Evolutionary conservation across 139 green algal genomes (phyloP), one percentile per base, ranked within the genome.

Genomic region (Nannochloris sp.): DNA sequence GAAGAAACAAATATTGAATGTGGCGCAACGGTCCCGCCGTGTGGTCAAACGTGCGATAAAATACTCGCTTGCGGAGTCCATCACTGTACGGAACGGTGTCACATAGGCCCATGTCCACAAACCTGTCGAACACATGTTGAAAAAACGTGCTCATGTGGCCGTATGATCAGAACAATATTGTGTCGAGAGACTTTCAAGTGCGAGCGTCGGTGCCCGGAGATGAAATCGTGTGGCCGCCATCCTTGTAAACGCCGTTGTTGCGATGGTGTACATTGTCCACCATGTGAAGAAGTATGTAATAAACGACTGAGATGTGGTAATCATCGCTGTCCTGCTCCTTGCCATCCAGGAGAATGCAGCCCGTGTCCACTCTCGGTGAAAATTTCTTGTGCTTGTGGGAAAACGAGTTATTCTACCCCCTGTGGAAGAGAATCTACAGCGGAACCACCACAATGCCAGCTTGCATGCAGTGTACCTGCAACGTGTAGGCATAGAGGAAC

Each of bases 161-260:
- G 76, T 55, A 77, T 48, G 10, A 60, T 51, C 65, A 37, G 63
- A n/a, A n/a, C 46, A 3, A 54, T 74, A 61, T 74, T 81, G 44
- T 92, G 85, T 62, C 44, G 61, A 29, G 60, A 77, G 34, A 73
- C 84, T 19, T 68, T 89, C 4, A 60, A 65, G 29, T 95, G 89
- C 61, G 81, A 95, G 70, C 75, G 79, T 53, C 70, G 77, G 23
- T 93, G 87, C 76, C 67, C 46, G 30, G 61, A 67, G 24, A 67
- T 83, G 72, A 76, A 81, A 32, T 44, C 45, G 4, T 93, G 86
- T 65, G 81, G 79, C 13, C 79, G 82, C 2, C 89, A 96, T 61
- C 61, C 67, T 4, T 96, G 89, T 78, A 88, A 86, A 65, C 77
- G 82, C 0, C 88, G 88, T 67, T 96, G 89, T 84, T 96, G 89